Evolutionary conservation across 1,284 basidiomycete genomes (phyloP), one percentile per base, ranked within the genome.

Genomic region (Sphagnurus paluster): DNA sequence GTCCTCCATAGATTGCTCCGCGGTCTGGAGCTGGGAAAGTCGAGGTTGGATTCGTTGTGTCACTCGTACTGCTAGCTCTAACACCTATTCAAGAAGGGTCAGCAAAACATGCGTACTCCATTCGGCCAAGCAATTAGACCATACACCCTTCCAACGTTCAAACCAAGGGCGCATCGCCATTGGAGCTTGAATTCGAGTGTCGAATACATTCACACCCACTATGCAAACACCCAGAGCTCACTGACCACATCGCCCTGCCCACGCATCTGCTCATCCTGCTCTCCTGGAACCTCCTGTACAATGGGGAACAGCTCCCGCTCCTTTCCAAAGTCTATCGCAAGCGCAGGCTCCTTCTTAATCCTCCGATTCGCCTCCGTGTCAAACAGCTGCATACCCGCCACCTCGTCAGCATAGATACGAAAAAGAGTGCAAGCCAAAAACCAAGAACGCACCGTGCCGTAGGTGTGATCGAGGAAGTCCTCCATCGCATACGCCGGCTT

Each of bases 391-490:
- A 19, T 20, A 29, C 10, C 26, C 37, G 5, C 33, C 23, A 39
- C 39, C 41, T 13, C 44, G 33, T 25, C 19, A 41, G 32, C 5
- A 54, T 19, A 32, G n/a, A n/a, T n/a, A n/a, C n/a, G n/a, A n/a
- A n/a, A n/a, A 4, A 17, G 39, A 47, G 44, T 24, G 17, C 23
- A 7, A 19, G 32, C 11, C 24, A 36, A 43, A 46, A 47, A 20
- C 19, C 10, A 2, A 14, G 30, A 9, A 75, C 90, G 57, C 56
- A 96, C 92, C 41, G 93, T 98, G 11, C 76, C 79, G 61, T 98
- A 99, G 0, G 92, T 93, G 64, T 98, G 93, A 68, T 99, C 97
- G 60, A 98, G 67, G 65, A 99, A 99, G 65, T 99, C 97, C 57
- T 99, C 97, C 77, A 98, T 82, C 21, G 81, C 75, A 67, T 95